Percentiles rank a stretch among this genome's conserved stretches.
Conservation (phyloP, 2,329 filamentous ascomycete genomes). For the Hawksworthiomyces lignivorus region DNA sequence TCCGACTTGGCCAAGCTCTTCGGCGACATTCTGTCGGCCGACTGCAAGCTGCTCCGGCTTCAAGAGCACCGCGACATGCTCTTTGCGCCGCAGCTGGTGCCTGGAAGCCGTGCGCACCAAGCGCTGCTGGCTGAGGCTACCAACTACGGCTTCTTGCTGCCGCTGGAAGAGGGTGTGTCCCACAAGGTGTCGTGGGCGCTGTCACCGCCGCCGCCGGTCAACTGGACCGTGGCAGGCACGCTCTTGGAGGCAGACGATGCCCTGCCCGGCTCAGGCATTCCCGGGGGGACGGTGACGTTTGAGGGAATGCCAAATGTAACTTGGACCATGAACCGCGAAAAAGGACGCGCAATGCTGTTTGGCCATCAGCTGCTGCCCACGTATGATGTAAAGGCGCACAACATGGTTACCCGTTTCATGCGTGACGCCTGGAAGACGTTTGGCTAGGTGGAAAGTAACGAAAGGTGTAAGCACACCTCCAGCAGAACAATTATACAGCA, state of each 20-base stretch:
- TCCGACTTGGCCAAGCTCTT: slow-evolving; percentile 8
- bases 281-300: slow-evolving; percentile 6
- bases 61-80: slow-evolving; percentile 6
- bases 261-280: slow-evolving; percentile 4
- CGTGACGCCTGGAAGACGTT: not conserved
- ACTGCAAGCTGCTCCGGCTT: slow-evolving; percentile 4
- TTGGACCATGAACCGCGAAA: slow-evolving; percentile 11
- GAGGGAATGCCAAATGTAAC: slow-evolving; percentile 9
- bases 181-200: not conserved
- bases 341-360: slow-evolving; percentile 9
- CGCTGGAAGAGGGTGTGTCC: too few species aligned
- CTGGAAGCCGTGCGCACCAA: not conserved
- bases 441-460: too few species aligned
- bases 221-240: slow-evolving; percentile 6
- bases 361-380: slow-evolving; percentile 6
- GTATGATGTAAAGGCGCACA: slow-evolving; percentile 4
- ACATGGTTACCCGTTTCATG: slow-evolving; percentile 1
- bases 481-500: too few species aligned
- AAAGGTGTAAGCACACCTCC: too few species aligned
- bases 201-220: slow-evolving; percentile 3
- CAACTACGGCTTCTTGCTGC: slow-evolving; percentile 6
- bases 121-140: slow-evolving; percentile 5
- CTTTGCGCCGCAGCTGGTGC: slow-evolving; percentile 6
- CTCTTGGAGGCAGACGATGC: not conserved
- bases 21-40: slow-evolving; percentile 2